Conservation (phyloP, 2,329 filamentous ascomycete species). For the Lithohypha guttulata region DNA sequence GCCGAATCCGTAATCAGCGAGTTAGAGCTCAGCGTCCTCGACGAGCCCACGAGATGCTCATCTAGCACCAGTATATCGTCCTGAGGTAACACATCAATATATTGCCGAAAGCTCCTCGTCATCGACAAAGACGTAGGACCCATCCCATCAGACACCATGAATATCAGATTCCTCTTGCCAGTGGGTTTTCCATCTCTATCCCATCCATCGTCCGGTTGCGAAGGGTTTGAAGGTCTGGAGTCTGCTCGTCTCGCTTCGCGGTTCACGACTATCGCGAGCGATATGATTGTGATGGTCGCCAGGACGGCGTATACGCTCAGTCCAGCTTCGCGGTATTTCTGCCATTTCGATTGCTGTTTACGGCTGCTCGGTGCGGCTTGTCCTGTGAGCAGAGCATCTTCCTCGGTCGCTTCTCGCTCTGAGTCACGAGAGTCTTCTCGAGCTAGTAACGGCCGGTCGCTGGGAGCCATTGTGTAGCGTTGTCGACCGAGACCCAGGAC, state of each 20-base stretch:
- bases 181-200: conserved; percentile 33
- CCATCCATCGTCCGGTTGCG: conserved; percentile 26
- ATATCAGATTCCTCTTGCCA: conserved; percentile 84
- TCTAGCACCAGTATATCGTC: conserved; percentile 72
- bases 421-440: conserved; percentile 49
- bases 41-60: conserved; percentile 79
- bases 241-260: conserved; percentile 35
- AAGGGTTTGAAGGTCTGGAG: conserved; percentile 21
- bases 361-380: conserved; percentile 30
- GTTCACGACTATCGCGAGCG: conserved; percentile 74
- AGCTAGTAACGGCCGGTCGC: conserved; percentile 44
- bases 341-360: conserved; percentile 34
- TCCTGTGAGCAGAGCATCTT: conserved; percentile 52
- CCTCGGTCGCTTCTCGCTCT: conserved; percentile 47
- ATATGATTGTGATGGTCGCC: conserved; percentile 66
- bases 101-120: conserved; percentile 77
- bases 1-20: conserved; percentile 90
- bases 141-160: conserved; percentile 99
- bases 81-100: conserved; percentile 59
- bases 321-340: conserved; percentile 60
- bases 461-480: conserved; percentile 15
- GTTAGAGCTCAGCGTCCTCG: conserved; percentile 71
- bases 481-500: not conserved
- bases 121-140: conserved; percentile 81
- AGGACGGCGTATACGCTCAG: conserved; percentile 74